Evolutionary conservation across 768 basidiomycete genomes (phyloP).

Genomic region (Floccularia luteovirens): DNA sequence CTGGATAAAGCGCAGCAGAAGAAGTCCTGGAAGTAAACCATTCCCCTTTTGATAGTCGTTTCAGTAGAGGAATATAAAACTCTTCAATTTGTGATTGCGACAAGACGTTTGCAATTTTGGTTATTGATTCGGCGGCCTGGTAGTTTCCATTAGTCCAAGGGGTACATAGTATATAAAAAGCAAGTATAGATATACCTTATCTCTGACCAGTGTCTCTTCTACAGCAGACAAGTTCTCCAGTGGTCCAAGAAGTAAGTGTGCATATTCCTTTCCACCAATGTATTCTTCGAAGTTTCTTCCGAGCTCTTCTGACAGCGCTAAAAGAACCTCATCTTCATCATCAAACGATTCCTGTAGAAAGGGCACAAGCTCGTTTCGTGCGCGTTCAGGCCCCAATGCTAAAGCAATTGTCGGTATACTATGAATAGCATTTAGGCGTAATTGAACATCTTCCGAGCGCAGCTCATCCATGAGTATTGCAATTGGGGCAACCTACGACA

Average conservation of each 20-base stretch:
- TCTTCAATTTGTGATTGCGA: conserved; percentile 79
- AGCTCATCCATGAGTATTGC: conserved; percentile 97
- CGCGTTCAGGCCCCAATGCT: conserved; percentile 91
- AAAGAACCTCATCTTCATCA: conserved; percentile 96
- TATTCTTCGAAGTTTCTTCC: conserved; percentile 92
- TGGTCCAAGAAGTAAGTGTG: conserved; percentile 84
- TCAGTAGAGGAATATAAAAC: conserved; percentile 85
- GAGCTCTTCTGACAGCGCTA: conserved; percentile 93
- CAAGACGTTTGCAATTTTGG: conserved; percentile 76
- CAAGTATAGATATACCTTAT: conserved; percentile 66
- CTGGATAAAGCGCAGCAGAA: conserved; percentile 87
- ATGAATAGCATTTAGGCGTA: conserved; percentile 94
- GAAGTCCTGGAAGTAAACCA: conserved; percentile 99
- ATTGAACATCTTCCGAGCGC: conserved; percentile 93
- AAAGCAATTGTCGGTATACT: conserved; percentile 97
- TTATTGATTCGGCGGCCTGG: conserved; percentile 93
- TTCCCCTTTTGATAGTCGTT: conserved; percentile 85
- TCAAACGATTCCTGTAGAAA: conserved; percentile 99
- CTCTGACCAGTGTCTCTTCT: conserved; percentile 95
- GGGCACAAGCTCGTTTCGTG: conserved; percentile 90
- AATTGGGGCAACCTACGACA: conserved; percentile 78
- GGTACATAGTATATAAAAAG: conserved; percentile 1
- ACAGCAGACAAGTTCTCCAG: conserved; percentile 94
- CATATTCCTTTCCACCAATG: conserved; percentile 82
- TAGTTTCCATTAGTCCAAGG: neutral